phyloP scores from a whole-genome alignment of 208 protist species.

The Tetramitus jugosus region DNA sequence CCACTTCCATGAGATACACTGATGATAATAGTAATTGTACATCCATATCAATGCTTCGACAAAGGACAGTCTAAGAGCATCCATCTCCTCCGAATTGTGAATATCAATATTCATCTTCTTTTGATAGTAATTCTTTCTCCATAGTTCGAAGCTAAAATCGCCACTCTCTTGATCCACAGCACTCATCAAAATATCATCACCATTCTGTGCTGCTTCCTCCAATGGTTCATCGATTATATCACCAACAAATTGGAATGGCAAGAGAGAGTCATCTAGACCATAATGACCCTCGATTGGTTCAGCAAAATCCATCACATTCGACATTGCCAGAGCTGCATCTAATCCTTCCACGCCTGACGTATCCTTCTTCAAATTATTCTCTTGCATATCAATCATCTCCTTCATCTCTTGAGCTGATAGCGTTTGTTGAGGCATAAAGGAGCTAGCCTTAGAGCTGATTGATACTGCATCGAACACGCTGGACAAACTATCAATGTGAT shows the following conservation, averaged over 20 bases:
- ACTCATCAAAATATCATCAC: not conserved
- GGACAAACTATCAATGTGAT: too few relatives aligned
- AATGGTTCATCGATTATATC: not conserved
- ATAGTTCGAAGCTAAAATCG: not conserved
- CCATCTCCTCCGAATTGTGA: not conserved
- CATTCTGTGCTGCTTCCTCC: not conserved
- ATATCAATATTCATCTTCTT: slow-evolving; percentile 1
- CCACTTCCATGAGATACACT: slow-evolving; percentile 65
- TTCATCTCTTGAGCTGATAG: too few relatives aligned
- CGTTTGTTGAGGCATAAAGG: too few relatives aligned
- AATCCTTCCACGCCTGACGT: not conserved
- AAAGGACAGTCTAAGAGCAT: slow-evolving; percentile 26
- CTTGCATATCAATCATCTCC: too few relatives aligned
- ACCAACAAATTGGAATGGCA: not conserved
- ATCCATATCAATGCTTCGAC: slow-evolving; percentile 56
- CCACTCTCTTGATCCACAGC: not conserved
- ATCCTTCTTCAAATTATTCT: too few relatives aligned
- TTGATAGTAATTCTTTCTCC: not conserved
- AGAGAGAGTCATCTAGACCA: not conserved
- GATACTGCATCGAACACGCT: too few relatives aligned
- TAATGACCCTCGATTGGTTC: not conserved
- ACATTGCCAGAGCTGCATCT: not conserved
- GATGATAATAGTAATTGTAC: slow-evolving; percentile 56
- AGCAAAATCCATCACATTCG: not conserved
- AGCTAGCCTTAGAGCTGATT: too few relatives aligned